Base-by-base conservation (phyloP, 441 rosid species). In the Pelargonium myrrhifolium region DNA sequence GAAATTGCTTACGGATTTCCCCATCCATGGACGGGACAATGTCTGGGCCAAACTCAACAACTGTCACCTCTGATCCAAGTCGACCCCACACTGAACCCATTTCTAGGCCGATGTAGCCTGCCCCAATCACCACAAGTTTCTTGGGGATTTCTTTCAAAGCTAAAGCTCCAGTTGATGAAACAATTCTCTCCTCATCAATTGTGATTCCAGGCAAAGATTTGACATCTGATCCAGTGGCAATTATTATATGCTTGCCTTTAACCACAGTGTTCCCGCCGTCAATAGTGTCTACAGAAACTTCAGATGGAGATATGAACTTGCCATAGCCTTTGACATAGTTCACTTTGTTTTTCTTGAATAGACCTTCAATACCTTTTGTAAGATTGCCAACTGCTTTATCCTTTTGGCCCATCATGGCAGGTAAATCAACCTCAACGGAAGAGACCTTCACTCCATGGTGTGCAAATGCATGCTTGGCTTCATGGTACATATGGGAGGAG, bases 71-170 rank as follows among this genome's bases (percentile, higher is more conserved):
- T 21, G 98, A 94, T 40, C 98, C 99, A 1, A 94, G 82, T 22
- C 98, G 82, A 35, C 85, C 86, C 98, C 98, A 92, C 0, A 92
- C 98, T 14, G 99, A 94, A 43, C 98, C 99, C 98, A 94, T 85
- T 90, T 94, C 98, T 49, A 92, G 94, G 68, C 99, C 99, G 66
- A 94, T 94, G 80, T 89, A 89, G 35, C 99, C 99, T 45, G 99
- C 99, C 37, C 99, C 99, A 72, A 94, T 83, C 61, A 94, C 98
- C 31, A 94, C 89, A 5, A 94, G 88, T 76, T 85, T 89, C 96
- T 88, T 92, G 3, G 99, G 98, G 42, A 94, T 77, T 75, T 86
- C 91, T 40, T 80, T 2, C 79, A 92, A 79, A 62, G 86, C 85
- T 65, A 89, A 72, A 53, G 99, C 99, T 43, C 98, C 99, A 9